Evolutionary conservation across 345 rosid species (phyloP).

Genomic region (Bruguiera parviflora): DNA sequence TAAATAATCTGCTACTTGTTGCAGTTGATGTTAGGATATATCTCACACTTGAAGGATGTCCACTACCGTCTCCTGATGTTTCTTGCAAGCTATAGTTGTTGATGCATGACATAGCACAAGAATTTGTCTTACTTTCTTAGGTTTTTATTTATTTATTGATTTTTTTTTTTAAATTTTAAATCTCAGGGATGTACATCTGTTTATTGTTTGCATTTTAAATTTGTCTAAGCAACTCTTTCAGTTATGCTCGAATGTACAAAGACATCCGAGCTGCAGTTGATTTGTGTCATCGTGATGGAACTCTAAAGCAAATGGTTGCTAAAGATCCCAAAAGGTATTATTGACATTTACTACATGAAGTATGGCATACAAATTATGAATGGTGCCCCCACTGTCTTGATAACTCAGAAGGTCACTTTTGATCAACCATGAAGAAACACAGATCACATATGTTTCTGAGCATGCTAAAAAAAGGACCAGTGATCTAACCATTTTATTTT

Average conservation of each 20-base stretch:
- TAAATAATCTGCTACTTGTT: too few species aligned
- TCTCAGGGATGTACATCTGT: background rate
- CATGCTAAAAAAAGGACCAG: too few species aligned
- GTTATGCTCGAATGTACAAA: constrained; percentile 78
- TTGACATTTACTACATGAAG: background rate
- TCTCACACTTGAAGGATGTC: too few species aligned
- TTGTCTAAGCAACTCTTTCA: constrained; percentile 23
- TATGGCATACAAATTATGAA: background rate
- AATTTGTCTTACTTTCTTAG: too few species aligned
- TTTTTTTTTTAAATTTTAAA: background rate
- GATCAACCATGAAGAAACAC: too few species aligned
- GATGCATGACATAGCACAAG: too few species aligned
- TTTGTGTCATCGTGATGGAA: constrained; percentile 98
- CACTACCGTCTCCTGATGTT: too few species aligned
- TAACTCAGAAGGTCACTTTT: background rate
- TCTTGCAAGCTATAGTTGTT: too few species aligned
- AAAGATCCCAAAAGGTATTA: constrained; percentile 62
- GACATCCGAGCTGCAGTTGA: constrained; percentile 98
- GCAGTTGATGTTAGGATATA: too few species aligned
- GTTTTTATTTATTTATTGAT: background rate
- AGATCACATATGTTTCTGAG: too few species aligned
- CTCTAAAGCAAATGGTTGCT: constrained; percentile 95
- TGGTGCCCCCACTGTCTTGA: background rate
- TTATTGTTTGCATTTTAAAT: constrained; percentile 1
- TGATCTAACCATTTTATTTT: too few species aligned